Evolutionary conservation across 139 green algal species (phyloP), one percentile per base, ranked within the genome.

Genomic region (Monoraphidium neglectum): DNA sequence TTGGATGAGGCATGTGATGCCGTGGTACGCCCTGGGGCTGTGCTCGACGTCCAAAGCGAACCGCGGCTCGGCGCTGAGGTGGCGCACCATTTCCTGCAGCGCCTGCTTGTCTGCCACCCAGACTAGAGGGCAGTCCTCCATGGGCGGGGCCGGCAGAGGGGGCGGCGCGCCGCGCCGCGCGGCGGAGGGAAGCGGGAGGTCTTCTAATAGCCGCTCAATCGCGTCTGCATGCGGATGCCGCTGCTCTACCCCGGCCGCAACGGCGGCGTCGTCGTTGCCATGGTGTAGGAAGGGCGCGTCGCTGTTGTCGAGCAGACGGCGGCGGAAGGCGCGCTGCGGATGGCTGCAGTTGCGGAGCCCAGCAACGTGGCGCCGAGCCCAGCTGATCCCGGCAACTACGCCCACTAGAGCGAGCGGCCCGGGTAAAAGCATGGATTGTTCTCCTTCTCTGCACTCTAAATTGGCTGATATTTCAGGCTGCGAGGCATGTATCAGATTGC

Each of bases 11-110:
- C 92, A 97, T 0, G 85, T 81, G 4, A 93, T 40, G 47, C 92
- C 92, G 2, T 84, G 76, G 72, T 96, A 97, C 46, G 69, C 88
- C 51, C 84, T 77, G 51, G 71, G 46, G 65, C 89, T 76, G 59
- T 93, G 85, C 78, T 97, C 92, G 3, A 88, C 72, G 68, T 97
- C 92, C 43, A 97, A 23, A 0, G 81, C 92, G 56, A 96, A 61
- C 5, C 77, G 47, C 5, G 60, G 35, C 37, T 65, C 71, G 35
- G 33, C 53, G 54, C 64, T 10, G 47, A 93, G 78, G 36, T 82
- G 59, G n/a, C 21, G 13, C 4, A 76, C 71, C 24, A 88, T 59
- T 0, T 23, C 46, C 1, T 65, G 38, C 53, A 92, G 84, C n/a
- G 75, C 49, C 16, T 37, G 24, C 4, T 38, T 18, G 0, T 36